Conservation (phyloP, 2,329 filamentous ascomycete genomes). For the Phyllosticta paracitricarpa region DNA sequence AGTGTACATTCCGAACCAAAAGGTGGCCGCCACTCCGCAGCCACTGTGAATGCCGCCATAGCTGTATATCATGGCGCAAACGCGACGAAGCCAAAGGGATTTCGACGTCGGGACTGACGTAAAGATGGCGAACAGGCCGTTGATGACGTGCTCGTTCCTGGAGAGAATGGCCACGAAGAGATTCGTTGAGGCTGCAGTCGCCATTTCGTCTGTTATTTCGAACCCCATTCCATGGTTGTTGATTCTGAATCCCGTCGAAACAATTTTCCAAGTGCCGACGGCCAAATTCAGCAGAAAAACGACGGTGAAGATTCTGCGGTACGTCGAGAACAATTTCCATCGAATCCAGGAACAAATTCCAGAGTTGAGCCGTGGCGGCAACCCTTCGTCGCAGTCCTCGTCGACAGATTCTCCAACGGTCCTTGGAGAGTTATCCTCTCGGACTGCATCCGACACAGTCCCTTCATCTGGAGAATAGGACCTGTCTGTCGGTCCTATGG, state of each 20-base stretch:
- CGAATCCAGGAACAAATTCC: neutral
- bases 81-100: slow-evolving; percentile 17
- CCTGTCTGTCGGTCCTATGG: neutral
- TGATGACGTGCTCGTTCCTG: slow-evolving; percentile 25
- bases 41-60: slow-evolving; percentile 28
- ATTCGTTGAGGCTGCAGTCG: slow-evolving; percentile 25
- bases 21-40: slow-evolving; percentile 19
- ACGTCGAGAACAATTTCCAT: slow-evolving; percentile 7
- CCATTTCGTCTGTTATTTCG: slow-evolving; percentile 8
- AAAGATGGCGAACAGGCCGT: slow-evolving; percentile 21
- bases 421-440: neutral
- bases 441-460: neutral
- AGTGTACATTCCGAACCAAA: slow-evolving; percentile 36
- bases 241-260: neutral
- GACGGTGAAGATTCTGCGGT: slow-evolving; percentile 9
- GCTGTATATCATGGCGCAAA: slow-evolving; percentile 21
- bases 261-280: neutral
- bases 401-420: neutral
- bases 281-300: slow-evolving; percentile 5
- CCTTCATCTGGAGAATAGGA: neutral
- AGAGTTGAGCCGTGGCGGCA: neutral
- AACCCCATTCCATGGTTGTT: neutral
- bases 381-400: neutral
- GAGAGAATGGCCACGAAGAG: slow-evolving; percentile 20
- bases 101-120: slow-evolving; percentile 22